A percentile compares a stretch with the other conserved stretches of the same genome.
phyloP scores from a whole-genome alignment of 164 flowering plant species.

The Sextonia rubra region DNA sequence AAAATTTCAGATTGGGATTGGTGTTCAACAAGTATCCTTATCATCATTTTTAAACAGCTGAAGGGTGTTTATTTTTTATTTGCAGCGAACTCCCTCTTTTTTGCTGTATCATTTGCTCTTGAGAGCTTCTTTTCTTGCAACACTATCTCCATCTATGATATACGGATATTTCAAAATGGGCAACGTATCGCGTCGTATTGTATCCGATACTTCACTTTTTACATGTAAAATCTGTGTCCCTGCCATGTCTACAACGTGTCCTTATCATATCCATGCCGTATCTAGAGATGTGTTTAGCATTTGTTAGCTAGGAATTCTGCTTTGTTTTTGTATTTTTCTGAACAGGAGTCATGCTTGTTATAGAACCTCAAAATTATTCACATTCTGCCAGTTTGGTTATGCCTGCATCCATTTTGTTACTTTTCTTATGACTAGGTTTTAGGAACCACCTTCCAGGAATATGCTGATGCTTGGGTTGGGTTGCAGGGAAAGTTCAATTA shows the following conservation, averaged over 20 bases:
- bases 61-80: no score
- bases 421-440: not conserved
- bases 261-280: no score
- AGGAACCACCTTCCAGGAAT: not conserved
- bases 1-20: not conserved
- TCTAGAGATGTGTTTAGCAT: no score
- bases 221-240: no score
- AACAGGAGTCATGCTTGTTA: not conserved
- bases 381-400: not conserved
- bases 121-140: not conserved
- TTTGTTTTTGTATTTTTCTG: not conserved
- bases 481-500: slow-evolving; percentile 55
- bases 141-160: no score
- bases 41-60: no score
- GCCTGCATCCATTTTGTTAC: not conserved
- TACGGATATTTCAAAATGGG: no score
- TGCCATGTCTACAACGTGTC: no score
- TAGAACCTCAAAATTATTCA: not conserved
- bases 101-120: not conserved
- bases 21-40: no score
- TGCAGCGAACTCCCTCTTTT: not conserved
- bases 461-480: slow-evolving; percentile 17
- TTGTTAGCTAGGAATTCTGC: not conserved
- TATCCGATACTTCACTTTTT: no score
- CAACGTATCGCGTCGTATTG: no score